A percentile compares a stretch with the other conserved stretches of the same genome.
Evolutionary conservation across 2,329 filamentous ascomycete genomes (phyloP).

Genomic region (Emergomyces orientalis): DNA sequence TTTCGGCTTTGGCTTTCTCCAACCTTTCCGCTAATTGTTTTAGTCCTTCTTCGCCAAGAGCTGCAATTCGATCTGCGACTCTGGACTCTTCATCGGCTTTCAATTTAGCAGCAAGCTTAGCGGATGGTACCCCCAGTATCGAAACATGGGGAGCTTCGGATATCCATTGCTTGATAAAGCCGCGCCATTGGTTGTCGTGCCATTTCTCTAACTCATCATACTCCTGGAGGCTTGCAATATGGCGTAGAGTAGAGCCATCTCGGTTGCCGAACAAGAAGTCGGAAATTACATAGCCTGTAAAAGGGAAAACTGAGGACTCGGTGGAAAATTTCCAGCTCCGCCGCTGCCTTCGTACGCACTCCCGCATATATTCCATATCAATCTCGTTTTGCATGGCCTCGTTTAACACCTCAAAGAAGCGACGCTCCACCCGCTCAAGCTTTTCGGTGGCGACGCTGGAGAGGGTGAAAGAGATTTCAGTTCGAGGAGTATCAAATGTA

Average conservation of each 20-base stretch:
- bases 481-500: slow-evolving; percentile 69
- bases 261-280: slow-evolving; percentile 86
- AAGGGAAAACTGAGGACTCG: slow-evolving; percentile 71
- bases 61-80: slow-evolving; percentile 66
- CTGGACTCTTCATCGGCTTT: slow-evolving; percentile 73
- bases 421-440: slow-evolving; percentile 71
- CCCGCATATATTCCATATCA: slow-evolving; percentile 81
- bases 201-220: slow-evolving; percentile 65
- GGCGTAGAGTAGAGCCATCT: slow-evolving; percentile 65
- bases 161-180: slow-evolving; percentile 75
- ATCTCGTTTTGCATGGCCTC: slow-evolving; percentile 68
- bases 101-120: slow-evolving; percentile 65
- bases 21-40: slow-evolving; percentile 64
- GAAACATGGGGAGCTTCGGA: slow-evolving; percentile 78
- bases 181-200: slow-evolving; percentile 75
- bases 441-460: slow-evolving; percentile 81
- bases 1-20: slow-evolving; percentile 75
- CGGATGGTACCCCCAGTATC: slow-evolving; percentile 77
- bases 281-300: slow-evolving; percentile 75
- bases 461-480: slow-evolving; percentile 75
- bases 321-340: slow-evolving; percentile 75
- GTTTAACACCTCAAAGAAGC: slow-evolving; percentile 72
- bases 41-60: slow-evolving; percentile 73
- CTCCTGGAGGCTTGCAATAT: slow-evolving; percentile 45
- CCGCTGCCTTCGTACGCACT: slow-evolving; percentile 74